phyloP scores from a whole-genome alignment of 2,329 filamentous ascomycete species.

The Teratosphaeria gauchensis region DNA sequence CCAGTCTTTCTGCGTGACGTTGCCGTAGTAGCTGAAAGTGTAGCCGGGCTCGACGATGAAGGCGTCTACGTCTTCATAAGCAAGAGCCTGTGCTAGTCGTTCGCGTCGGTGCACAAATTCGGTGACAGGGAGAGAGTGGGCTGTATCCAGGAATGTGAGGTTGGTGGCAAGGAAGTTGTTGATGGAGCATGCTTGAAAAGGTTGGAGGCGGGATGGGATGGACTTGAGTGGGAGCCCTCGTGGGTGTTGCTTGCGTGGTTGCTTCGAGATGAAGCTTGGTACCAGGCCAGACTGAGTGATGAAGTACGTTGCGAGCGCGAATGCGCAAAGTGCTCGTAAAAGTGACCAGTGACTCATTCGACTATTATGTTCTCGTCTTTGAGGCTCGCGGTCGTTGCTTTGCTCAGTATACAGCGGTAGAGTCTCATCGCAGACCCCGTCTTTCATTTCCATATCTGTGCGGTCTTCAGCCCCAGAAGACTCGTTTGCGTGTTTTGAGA shows the following conservation, averaged over 20 bases:
- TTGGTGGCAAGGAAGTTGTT: slow-evolving; percentile 33
- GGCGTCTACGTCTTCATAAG: slow-evolving; percentile 43
- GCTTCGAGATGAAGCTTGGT: not conserved
- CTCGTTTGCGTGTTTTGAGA: not conserved
- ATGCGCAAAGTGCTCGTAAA: not conserved
- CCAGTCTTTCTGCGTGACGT: slow-evolving; percentile 53
- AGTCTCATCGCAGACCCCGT: not conserved
- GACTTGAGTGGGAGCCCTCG: not conserved
- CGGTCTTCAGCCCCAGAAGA: not conserved
- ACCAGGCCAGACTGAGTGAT: not conserved
- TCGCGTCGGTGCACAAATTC: slow-evolving; percentile 50
- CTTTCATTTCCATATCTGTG: not conserved
- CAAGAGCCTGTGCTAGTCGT: slow-evolving; percentile 47
- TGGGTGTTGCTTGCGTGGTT: not conserved
- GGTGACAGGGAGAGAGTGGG: slow-evolving; percentile 36
- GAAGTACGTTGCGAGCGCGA: not conserved
- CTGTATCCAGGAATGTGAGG: slow-evolving; percentile 43
- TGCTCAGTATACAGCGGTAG: not conserved
- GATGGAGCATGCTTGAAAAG: slow-evolving; percentile 43
- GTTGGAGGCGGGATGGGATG: not conserved
- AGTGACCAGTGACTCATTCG: not conserved
- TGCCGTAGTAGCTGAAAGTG: slow-evolving; percentile 56
- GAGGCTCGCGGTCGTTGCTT: not conserved
- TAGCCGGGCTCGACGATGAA: slow-evolving; percentile 57
- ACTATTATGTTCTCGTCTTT: not conserved